Conservation (phyloP, 2,329 filamentous ascomycete species). For the Cladosporium sp. region DNA sequence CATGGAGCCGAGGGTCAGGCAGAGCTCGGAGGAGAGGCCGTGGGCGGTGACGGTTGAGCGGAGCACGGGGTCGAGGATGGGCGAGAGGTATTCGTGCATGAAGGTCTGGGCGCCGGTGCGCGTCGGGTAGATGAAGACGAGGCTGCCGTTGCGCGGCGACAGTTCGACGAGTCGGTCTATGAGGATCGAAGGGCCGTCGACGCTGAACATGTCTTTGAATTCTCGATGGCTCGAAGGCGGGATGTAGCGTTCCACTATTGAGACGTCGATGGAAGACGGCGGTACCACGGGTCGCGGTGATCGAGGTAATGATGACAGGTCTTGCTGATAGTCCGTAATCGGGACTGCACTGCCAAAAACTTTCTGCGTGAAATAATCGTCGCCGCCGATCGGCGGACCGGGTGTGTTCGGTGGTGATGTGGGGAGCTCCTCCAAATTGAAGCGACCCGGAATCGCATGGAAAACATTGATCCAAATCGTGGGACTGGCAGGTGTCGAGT, state of each 20-base stretch:
- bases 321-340: slow-evolving; percentile 53
- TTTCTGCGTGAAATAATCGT: slow-evolving; percentile 57
- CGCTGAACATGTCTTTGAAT: slow-evolving; percentile 52
- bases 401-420: slow-evolving; percentile 58
- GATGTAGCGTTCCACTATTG: slow-evolving; percentile 60
- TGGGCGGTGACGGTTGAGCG: slow-evolving; percentile 54
- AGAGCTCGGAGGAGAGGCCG: slow-evolving; percentile 51
- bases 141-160: slow-evolving; percentile 49
- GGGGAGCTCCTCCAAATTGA: slow-evolving; percentile 56
- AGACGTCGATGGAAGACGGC: slow-evolving; percentile 54
- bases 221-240: slow-evolving; percentile 55
- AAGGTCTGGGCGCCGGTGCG: slow-evolving; percentile 52
- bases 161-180: slow-evolving; percentile 57
- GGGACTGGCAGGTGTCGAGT: slow-evolving; percentile 42
- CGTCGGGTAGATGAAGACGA: slow-evolving; percentile 59
- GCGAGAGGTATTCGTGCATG: slow-evolving; percentile 53
- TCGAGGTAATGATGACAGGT: slow-evolving; percentile 43
- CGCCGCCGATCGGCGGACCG: slow-evolving; percentile 42
- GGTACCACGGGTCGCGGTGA: slow-evolving; percentile 54
- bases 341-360: slow-evolving; percentile 57
- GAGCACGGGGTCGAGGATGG: slow-evolving; percentile 55
- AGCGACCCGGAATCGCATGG: slow-evolving; percentile 56
- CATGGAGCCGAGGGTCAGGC: slow-evolving; percentile 49
- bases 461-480: slow-evolving; percentile 59
- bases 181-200: slow-evolving; percentile 50